phyloP scores from a whole-genome alignment of 331 rosid genomes.

The Spiraea crenata region DNA sequence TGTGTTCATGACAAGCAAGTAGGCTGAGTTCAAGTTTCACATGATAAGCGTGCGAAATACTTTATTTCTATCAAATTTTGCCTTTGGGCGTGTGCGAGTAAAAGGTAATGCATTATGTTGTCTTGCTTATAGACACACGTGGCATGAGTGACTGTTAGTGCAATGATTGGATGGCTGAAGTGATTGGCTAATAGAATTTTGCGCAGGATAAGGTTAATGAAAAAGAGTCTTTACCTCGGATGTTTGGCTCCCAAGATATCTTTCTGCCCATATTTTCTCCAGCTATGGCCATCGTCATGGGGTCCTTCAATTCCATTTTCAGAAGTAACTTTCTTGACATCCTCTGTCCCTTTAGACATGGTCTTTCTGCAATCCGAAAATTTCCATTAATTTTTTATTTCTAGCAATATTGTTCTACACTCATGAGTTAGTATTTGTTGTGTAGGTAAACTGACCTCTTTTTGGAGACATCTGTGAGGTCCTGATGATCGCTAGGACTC shows the following conservation, averaged over 20 bases:
- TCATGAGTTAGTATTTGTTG: neutral
- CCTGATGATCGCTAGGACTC: conserved; percentile 41
- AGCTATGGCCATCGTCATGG: conserved; percentile 63
- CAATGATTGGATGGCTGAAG: conserved; percentile 5
- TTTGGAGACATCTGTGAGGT: conserved; percentile 40
- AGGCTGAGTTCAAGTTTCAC: neutral
- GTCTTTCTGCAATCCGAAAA: conserved; percentile 59
- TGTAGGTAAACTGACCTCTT: conserved; percentile 51
- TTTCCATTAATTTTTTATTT: neutral
- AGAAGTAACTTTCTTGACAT: conserved; percentile 47
- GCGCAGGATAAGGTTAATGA: conserved; percentile 7
- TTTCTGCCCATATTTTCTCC: conserved; percentile 96
- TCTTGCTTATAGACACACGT: neutral
- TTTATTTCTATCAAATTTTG: neutral
- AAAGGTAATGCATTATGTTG: neutral
- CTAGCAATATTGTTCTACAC: neutral
- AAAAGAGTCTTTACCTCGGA: conserved; percentile 55
- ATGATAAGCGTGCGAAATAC: neutral
- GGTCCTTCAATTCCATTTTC: conserved; percentile 66
- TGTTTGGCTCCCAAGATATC: conserved; percentile 74
- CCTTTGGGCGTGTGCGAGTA: neutral
- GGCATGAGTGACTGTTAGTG: conserved; percentile 3
- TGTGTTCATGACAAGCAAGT: neutral
- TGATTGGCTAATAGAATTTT: neutral
- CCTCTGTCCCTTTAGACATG: conserved; percentile 61